These are phyloP conservation scores for Gracilariopsis chorda DNA, from an alignment of 23 red algal genomes.

Conservation along the genomic window DNA sequence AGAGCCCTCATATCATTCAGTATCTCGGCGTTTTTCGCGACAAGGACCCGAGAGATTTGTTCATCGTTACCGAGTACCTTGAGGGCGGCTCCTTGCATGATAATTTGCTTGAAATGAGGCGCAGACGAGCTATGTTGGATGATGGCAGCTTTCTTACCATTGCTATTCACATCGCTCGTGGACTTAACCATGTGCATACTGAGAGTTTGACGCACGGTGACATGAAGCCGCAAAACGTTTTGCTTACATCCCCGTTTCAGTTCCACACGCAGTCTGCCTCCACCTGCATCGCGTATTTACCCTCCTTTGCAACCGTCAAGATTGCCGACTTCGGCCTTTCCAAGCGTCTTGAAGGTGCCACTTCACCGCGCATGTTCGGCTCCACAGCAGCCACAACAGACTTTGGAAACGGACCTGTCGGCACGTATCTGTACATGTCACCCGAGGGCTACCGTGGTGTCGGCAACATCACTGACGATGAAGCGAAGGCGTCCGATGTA, in stretches of 20 bases:
- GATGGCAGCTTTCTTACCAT: conserved; percentile 46
- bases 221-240: conserved; percentile 74
- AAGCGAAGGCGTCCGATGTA: conserved; percentile 70
- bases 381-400: conserved; percentile 41
- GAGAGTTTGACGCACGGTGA: conserved; percentile 59
- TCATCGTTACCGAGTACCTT: conserved; percentile 68
- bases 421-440: conserved; percentile 89
- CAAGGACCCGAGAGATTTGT: conserved; percentile 20
- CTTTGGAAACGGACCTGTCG: conserved; percentile 60
- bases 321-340: conserved; percentile 74
- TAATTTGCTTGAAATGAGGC: background rate
- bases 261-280: background rate
- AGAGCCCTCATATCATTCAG: conserved; percentile 54
- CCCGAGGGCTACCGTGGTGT: conserved; percentile 78
- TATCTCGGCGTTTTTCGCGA: conserved; percentile 55
- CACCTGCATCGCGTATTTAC: conserved; percentile 7
- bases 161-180: conserved; percentile 53
- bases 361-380: background rate
- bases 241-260: conserved; percentile 36
- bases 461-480: conserved; percentile 44
- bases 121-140: conserved; percentile 4
- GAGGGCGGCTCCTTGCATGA: conserved; percentile 58
- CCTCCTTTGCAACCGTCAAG: conserved; percentile 36
- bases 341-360: conserved; percentile 27
- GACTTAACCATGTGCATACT: conserved; percentile 51